Percentiles rank a stretch among this genome's conserved stretches.
Conservation (phyloP, 78 protist genomes). For the Mastigamoeba balamuthi region DNA sequence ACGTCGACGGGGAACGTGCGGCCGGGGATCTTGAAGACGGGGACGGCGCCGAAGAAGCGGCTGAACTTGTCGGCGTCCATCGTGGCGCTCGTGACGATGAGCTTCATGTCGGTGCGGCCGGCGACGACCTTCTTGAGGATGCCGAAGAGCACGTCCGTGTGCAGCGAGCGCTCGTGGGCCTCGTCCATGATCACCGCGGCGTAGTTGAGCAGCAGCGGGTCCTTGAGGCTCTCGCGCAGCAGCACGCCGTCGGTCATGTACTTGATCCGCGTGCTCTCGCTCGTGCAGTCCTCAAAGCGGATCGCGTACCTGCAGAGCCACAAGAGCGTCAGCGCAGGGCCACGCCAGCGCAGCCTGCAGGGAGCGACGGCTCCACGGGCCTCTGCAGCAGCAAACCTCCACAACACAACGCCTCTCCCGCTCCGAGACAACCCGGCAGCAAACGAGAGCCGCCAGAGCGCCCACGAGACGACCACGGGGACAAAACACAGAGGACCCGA, state of each 20-base stretch:
- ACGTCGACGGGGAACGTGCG: constrained; percentile 95
- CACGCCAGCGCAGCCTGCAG: too few relatives aligned
- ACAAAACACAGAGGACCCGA: too few relatives aligned
- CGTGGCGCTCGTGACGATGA: constrained; percentile 98
- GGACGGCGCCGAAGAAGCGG: constrained; percentile 82
- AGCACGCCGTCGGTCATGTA: constrained; percentile 97
- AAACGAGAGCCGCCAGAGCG: too few relatives aligned
- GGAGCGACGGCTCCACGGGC: too few relatives aligned
- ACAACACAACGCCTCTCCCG: too few relatives aligned
- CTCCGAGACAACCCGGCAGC: too few relatives aligned
- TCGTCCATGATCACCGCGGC: constrained; percentile 91
- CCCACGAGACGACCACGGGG: too few relatives aligned
- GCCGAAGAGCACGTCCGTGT: constrained; percentile 95
- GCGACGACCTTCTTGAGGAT: constrained; percentile 48
- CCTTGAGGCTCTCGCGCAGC: constrained; percentile 80
- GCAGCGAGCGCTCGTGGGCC: constrained; percentile 96
- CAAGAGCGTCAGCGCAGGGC: too few relatives aligned
- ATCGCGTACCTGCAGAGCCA: too few relatives aligned
- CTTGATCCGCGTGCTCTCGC: constrained; percentile 67
- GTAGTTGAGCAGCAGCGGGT: constrained; percentile 70
- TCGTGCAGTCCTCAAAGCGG: constrained; percentile 85
- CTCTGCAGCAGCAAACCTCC: too few relatives aligned
- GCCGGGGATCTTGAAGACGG: constrained; percentile 88
- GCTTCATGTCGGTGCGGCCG: constrained; percentile 82
- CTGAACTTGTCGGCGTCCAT: constrained; percentile 94